These are phyloP conservation scores for Reutealis trisperma DNA, from an alignment of 345 rosid species.

Conservation along the genomic window DNA sequence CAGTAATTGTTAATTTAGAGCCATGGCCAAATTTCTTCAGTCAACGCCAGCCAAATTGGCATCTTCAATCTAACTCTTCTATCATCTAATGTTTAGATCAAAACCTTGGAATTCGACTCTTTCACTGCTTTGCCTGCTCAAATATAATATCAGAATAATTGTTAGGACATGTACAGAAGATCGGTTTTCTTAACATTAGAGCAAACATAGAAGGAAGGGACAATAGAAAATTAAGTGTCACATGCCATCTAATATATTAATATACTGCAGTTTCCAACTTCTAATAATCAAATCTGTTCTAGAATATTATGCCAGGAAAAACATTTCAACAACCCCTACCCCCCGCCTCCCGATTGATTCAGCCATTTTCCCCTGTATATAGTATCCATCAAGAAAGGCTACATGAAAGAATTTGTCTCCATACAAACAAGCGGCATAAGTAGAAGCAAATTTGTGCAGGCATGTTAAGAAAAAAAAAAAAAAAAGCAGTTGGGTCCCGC, in stretches of 20 bases:
- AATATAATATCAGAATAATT: background rate
- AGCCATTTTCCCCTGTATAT: background rate
- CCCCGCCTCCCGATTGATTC: too few relatives aligned
- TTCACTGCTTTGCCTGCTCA: slow-evolving; percentile 30
- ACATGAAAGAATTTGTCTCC: slow-evolving; percentile 20
- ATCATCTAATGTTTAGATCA: background rate
- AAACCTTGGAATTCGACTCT: background rate
- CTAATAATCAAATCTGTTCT: background rate
- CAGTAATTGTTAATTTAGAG: background rate
- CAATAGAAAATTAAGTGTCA: background rate
- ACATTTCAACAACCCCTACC: too few relatives aligned
- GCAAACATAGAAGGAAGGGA: background rate
- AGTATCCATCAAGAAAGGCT: slow-evolving; percentile 12
- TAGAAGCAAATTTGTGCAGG: slow-evolving; percentile 13
- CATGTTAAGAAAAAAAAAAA: too few relatives aligned
- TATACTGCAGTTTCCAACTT: background rate
- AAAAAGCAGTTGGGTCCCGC: slow-evolving; percentile 19
- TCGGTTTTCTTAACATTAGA: background rate
- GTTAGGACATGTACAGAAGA: background rate
- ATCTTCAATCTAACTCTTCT: slow-evolving; percentile 2
- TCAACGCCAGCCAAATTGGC: background rate
- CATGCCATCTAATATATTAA: background rate
- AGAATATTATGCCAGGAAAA: too few relatives aligned
- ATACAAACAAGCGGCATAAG: slow-evolving; percentile 22
- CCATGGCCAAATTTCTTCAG: background rate